Evolutionary conservation across 495 filamentous ascomycete genomes (phyloP).

Genomic region (Xylaria grammica): DNA sequence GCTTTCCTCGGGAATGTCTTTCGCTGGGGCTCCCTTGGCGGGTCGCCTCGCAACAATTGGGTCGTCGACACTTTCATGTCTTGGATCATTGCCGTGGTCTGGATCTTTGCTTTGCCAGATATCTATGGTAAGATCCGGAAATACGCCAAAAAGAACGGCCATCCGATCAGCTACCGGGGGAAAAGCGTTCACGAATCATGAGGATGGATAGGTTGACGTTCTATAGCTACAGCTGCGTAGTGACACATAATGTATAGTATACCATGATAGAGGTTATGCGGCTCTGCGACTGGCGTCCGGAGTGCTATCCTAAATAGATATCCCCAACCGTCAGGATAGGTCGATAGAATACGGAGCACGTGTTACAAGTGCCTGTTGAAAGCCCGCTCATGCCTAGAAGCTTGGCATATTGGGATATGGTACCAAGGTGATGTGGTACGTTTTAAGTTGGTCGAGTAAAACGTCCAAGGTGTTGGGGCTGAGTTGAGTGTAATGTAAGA

Average conservation of each 20-base stretch:
- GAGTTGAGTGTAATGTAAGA: background rate
- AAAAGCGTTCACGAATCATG: constrained; percentile 24
- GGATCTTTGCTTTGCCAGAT: constrained; percentile 64
- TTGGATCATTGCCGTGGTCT: constrained; percentile 61
- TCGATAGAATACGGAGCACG: background rate
- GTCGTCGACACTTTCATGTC: constrained; percentile 65
- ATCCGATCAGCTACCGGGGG: constrained; percentile 46
- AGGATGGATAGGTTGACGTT: background rate
- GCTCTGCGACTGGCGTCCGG: background rate
- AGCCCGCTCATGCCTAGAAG: no score
- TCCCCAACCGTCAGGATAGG: background rate
- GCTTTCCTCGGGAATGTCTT: constrained; percentile 71
- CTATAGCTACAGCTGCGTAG: background rate
- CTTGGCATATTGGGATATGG: no score
- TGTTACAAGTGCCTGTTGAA: no score
- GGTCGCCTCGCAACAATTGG: constrained; percentile 62
- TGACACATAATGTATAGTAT: constrained; percentile 8
- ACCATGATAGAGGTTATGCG: background rate
- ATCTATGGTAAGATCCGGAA: constrained; percentile 64
- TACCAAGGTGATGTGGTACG: no score
- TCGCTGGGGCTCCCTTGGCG: constrained; percentile 64
- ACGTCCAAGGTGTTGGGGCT: background rate
- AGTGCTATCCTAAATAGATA: background rate
- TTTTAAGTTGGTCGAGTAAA: no score
- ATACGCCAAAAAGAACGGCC: constrained; percentile 64